Conservation (phyloP, 192 early-diverging fungal species). For the Coemansia sp. region DNA sequence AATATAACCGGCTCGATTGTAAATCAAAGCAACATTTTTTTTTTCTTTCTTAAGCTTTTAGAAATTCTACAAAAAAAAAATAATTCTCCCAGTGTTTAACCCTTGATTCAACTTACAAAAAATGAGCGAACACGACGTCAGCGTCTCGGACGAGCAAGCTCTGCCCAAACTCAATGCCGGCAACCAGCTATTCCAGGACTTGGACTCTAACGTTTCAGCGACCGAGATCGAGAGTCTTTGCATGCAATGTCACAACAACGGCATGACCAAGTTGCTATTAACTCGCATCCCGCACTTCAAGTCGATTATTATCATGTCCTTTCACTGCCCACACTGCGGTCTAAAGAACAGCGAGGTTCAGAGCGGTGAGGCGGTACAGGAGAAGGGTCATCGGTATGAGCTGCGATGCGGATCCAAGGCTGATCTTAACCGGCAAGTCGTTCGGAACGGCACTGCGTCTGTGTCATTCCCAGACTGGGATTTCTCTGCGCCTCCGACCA, state of each 20-base stretch:
- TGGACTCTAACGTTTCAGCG: conserved; percentile 66
- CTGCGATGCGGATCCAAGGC: conserved; percentile 66
- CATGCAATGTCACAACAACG: conserved; percentile 91
- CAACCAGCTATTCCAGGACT: conserved; percentile 68
- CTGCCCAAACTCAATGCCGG: conserved; percentile 35
- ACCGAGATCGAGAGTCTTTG: conserved; percentile 90
- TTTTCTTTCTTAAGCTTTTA: background rate
- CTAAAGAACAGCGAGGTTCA: conserved; percentile 90
- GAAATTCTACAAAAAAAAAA: background rate
- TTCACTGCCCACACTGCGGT: conserved; percentile 89
- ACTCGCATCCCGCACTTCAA: conserved; percentile 94
- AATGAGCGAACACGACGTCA: conserved; percentile 12
- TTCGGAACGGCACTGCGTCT: conserved; percentile 81
- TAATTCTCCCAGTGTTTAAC: background rate
- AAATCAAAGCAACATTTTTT: background rate
- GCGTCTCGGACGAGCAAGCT: conserved; percentile 16
- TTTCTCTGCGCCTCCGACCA: conserved; percentile 84
- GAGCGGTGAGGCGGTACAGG: conserved; percentile 79
- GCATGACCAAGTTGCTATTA: conserved; percentile 81
- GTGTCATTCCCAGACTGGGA: conserved; percentile 84
- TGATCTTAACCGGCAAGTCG: conserved; percentile 90
- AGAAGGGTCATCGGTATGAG: conserved; percentile 75
- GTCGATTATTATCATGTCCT: conserved; percentile 82
- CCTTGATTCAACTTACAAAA: background rate
- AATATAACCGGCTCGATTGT: too few relatives aligned